phyloP scores from a whole-genome alignment of 2,329 filamentous ascomycete genomes.

The Colletotrichum sp. region DNA sequence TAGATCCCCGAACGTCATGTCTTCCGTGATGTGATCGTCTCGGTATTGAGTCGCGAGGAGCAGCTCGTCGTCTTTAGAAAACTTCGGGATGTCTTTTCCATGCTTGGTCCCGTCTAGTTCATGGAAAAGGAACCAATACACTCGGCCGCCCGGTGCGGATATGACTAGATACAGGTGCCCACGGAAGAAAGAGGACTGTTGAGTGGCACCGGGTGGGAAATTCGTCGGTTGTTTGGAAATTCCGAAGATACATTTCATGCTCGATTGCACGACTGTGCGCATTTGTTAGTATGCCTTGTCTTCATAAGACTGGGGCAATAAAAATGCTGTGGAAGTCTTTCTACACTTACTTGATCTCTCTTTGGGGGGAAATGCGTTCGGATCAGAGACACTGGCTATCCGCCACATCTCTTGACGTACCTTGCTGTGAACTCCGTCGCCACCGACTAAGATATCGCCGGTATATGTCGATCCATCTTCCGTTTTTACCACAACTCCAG shows the following conservation, averaged over 20 bases:
- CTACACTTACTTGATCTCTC: constrained; percentile 19
- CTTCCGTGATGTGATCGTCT: constrained; percentile 25
- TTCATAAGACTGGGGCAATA: no score
- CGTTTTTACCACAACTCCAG: constrained; percentile 31
- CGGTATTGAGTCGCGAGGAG: constrained; percentile 28
- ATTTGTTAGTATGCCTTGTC: neutral
- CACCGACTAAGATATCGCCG: constrained; percentile 41
- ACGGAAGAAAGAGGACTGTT: constrained; percentile 15
- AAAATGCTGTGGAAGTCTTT: fast-evolving
- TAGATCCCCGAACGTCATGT: constrained; percentile 32
- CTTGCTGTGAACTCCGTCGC: constrained; percentile 45
- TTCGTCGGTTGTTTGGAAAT: constrained; percentile 30
- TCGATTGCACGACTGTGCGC: neutral
- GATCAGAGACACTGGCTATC: constrained; percentile 23
- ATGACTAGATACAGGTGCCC: constrained; percentile 30
- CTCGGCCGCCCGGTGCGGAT: constrained; percentile 30
- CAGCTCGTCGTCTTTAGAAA: constrained; percentile 34
- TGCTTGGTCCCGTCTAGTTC: constrained; percentile 29
- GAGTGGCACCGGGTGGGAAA: neutral
- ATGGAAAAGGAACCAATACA: constrained; percentile 42
- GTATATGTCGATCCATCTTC: constrained; percentile 30
- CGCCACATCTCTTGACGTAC: constrained; percentile 35
- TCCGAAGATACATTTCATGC: constrained; percentile 39
- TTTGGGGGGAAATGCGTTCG: constrained; percentile 24
- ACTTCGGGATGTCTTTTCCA: constrained; percentile 37